Percentiles rank a stretch among this genome's conserved stretches.
These are phyloP conservation scores for Clohesyomyces aquaticus DNA, from an alignment of 495 filamentous ascomycete genomes.

Conservation along the genomic window DNA sequence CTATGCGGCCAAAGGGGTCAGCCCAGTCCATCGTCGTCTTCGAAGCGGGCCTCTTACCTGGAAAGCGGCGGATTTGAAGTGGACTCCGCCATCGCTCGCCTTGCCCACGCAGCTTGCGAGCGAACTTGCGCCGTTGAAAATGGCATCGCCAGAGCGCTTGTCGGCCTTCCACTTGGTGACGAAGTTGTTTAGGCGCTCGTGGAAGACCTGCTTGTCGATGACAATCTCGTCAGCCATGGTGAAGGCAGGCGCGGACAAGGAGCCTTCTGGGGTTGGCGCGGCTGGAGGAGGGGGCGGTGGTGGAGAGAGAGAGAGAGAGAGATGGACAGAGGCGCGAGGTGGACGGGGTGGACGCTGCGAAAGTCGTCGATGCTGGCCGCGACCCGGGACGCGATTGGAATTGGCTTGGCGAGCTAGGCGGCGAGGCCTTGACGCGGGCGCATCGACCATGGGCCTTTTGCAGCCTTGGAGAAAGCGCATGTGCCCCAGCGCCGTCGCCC, in stretches of 20 bases:
- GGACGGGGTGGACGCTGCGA: slow-evolving; percentile 5
- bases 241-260: slow-evolving; percentile 10
- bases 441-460: background rate
- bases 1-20: slow-evolving; percentile 52
- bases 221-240: slow-evolving; percentile 68
- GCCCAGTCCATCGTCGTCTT: no score
- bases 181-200: slow-evolving; percentile 85
- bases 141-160: slow-evolving; percentile 77
- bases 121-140: slow-evolving; percentile 82
- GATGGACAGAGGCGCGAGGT: no score
- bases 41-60: slow-evolving; percentile 68
- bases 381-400: slow-evolving; percentile 1
- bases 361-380: slow-evolving; percentile 6
- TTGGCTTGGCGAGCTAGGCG: background rate
- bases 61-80: slow-evolving; percentile 92
- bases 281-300: slow-evolving; percentile 7
- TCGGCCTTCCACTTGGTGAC: slow-evolving; percentile 92
- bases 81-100: slow-evolving; percentile 79
- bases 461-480: background rate
- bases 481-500: no score
- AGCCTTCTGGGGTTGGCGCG: slow-evolving; percentile 25
- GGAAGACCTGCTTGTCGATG: slow-evolving; percentile 90
- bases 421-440: background rate
- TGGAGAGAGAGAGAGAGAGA: slow-evolving; percentile 19
- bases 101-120: slow-evolving; percentile 92